Evolutionary conservation across 148 eudicot genomes (phyloP), one percentile per base, ranked within the genome.

Genomic region (Vaccinium myrtillus): DNA sequence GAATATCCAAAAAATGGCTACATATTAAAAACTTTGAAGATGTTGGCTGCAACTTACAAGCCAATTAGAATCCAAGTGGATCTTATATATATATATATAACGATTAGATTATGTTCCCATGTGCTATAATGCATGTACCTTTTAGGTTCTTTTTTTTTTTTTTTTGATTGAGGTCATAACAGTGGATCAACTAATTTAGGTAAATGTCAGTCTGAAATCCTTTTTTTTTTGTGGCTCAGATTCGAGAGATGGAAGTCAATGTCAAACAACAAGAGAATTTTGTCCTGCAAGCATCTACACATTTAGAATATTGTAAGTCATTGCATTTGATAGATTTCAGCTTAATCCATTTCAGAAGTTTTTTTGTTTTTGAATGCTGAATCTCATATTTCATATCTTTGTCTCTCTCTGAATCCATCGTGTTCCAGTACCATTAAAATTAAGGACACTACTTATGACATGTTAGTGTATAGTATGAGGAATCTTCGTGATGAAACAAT

Each of bases 171-270:
- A 16, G 53, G 54, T 63, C 82, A 77, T 36, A 61, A 27, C 30
- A 46, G 27, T 56, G 19, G 58, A 19, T 16, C 61, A 75, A 27
- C 36, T 27, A 39, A 21, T 19, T 25, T 16, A 6, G 46, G 19
- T 43, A 75, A 75, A 21, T 75, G 78, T 36, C 46, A 56, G 48
- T 65, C 30, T 83, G 56, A 11, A 65, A 78, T 43, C 46, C 46
- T 63, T 4, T 13, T 81, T 10, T 46, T 83, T 58, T 53, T 73
- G 54, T 80, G 54, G 79, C 80, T 73, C 77, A 96, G 99, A 90
- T 96, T 79, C 93, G 89, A 85, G 99, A 96, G 79, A 90, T 92
- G 91, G 99, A 94, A 88, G 58, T 79, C 54, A 88, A 84, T 84
- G 65, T 87, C 53, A 96, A 94, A 90, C 92, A 93, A 85, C 94